phyloP scores from a whole-genome alignment of 2,329 filamentous ascomycete genomes.

The Exutisphaerella laricina region DNA sequence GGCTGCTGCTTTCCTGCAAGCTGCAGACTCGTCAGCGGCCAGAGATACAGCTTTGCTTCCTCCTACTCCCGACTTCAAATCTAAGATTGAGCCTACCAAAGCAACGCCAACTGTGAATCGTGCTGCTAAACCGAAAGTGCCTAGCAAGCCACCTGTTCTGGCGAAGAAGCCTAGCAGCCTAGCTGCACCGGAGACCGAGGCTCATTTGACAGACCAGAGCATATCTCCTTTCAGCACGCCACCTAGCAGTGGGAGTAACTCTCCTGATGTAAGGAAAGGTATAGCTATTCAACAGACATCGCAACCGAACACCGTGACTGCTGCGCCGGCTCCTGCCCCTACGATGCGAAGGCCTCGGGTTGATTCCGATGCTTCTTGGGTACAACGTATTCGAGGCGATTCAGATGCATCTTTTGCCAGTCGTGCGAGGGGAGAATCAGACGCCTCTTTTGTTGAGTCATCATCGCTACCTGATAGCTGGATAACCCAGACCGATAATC shows the following conservation, averaged over 20 bases:
- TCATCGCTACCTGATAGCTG: conserved; percentile 26
- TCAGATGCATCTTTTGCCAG: conserved; percentile 25
- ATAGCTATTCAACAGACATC: background rate
- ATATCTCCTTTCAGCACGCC: conserved; percentile 83
- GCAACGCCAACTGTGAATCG: conserved; percentile 73
- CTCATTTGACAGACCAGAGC: conserved; percentile 38
- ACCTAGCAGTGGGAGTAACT: conserved; percentile 63
- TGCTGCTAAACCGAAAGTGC: conserved; percentile 68
- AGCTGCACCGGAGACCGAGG: conserved; percentile 38
- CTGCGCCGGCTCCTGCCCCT: conserved; percentile 28
- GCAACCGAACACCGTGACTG: conserved; percentile 16
- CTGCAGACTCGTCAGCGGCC: conserved; percentile 16
- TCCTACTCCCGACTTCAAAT: conserved; percentile 1
- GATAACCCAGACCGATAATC: conserved; percentile 17
- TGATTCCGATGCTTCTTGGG: conserved; percentile 27
- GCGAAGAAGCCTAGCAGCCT: conserved; percentile 24
- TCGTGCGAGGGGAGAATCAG: conserved; percentile 23
- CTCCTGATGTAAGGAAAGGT: conserved; percentile 23
- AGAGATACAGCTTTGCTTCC: conserved; percentile 4
- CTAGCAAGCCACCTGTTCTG: conserved; percentile 30
- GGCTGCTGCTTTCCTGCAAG: conserved; percentile 32
- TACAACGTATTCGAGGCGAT: conserved; percentile 24
- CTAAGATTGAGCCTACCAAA: conserved; percentile 31
- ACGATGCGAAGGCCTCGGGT: conserved; percentile 24
- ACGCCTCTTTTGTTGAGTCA: conserved; percentile 28